These are phyloP conservation scores for Wallacemonas sp. DNA, from an alignment of 208 protist genomes.

Conservation along the genomic window DNA sequence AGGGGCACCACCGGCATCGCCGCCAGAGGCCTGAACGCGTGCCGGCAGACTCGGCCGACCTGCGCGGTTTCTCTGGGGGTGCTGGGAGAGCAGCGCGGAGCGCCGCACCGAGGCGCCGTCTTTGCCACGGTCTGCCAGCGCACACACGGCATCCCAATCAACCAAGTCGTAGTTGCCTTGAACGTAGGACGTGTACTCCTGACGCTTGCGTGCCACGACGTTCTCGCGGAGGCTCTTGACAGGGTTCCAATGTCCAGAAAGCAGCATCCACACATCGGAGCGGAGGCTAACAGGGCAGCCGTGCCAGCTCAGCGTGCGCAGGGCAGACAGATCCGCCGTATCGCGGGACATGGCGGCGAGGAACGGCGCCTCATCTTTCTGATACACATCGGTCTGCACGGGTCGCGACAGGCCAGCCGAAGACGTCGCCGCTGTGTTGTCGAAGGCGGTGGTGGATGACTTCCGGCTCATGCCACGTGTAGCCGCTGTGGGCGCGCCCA, in stretches of 20 bases:
- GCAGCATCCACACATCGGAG: constrained; percentile 59
- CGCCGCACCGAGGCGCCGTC: constrained; percentile 16
- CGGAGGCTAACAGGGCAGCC: constrained; percentile 56
- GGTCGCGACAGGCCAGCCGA: neutral
- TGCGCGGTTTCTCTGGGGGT: neutral
- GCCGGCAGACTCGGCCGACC: neutral
- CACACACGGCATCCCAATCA: constrained; percentile 61
- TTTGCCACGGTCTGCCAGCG: constrained; percentile 30
- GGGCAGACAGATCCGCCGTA: constrained; percentile 31
- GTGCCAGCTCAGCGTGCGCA: constrained; percentile 53
- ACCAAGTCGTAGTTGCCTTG: constrained; percentile 43
- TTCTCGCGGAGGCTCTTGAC: constrained; percentile 27
- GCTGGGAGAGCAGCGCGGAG: constrained; percentile 21
- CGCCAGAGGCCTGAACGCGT: neutral
- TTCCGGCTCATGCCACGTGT: neutral
- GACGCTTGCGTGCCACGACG: constrained; percentile 45
- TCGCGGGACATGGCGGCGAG: constrained; percentile 28
- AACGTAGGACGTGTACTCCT: constrained; percentile 60
- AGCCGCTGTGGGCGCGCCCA: too few species aligned
- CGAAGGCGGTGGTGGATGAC: neutral
- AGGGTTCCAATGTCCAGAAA: constrained; percentile 58
- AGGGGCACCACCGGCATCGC: too few species aligned
- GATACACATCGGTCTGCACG: neutral
- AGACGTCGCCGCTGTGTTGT: neutral
- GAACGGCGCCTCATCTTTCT: constrained; percentile 24